Base-by-base conservation (phyloP, 2,329 filamentous ascomycete genomes). In the Stagonosporopsis rhizophila region DNA sequence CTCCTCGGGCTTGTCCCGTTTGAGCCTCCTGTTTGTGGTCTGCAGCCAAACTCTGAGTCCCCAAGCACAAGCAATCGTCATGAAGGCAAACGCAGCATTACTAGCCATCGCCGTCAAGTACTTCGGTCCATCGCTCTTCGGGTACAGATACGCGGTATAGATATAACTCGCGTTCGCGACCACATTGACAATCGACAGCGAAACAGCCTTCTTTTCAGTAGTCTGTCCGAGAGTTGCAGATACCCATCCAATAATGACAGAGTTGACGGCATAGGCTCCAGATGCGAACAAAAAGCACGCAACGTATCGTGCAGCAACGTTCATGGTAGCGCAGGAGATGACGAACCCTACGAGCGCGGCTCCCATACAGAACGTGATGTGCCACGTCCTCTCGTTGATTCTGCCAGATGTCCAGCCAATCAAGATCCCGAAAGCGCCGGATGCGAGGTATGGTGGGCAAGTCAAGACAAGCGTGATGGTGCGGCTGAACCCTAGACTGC, bases 391-490 rank as follows among this genome's bases (percentile, higher is more conserved):
- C 44, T 78, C 75, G 47, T 78, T 78, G 62, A 63, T 73, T 23
- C 65, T 70, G 14, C 75, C 76, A 6, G 76, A 77, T 6, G 69
- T 71, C 49, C 70, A 73, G 3, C 67, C 72, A 35, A 72, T 63
- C 3, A 64, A 42, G 42, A 78, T 70, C 2, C 69, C 72, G 19
- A 76, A 30, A 1, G 39, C 38, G 12, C 62, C 65, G 6, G 65
- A 60, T 23, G 69, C 59, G 0, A 71, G 61, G 4, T 59, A 65
- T 1, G 66, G 68, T 15, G 66, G 69, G 4, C 56, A 59, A 4
- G 81, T 84, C 55, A 85, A 76, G 9, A 82, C 75, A 0, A 85
- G 75, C 0, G 82, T 83, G 44, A 82, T 75, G 2, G 80, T 83
- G 0, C 71, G 78, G 52, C 70, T 75, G 69, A 82, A 84, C 0